Conservation (phyloP, 2,329 filamentous ascomycete genomes). For the Moelleriella libera region DNA sequence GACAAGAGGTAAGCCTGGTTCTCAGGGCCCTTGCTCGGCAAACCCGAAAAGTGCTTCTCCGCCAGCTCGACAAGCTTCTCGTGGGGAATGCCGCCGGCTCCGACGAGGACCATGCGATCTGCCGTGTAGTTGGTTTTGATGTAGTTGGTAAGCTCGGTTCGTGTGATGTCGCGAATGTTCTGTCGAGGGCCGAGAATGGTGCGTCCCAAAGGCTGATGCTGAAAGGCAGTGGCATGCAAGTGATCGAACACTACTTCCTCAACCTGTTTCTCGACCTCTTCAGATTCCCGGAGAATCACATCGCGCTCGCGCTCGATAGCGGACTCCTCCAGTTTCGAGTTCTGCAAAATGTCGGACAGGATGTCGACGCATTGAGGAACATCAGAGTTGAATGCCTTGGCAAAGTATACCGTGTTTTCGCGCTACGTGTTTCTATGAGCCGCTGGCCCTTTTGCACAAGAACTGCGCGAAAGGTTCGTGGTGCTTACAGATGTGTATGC, state of each 20-base stretch:
- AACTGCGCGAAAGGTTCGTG: slow-evolving; percentile 9
- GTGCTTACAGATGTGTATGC: slow-evolving; percentile 90
- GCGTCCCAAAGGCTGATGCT: slow-evolving; percentile 88
- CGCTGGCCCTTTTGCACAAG: slow-evolving; percentile 4
- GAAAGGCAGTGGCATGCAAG: slow-evolving; percentile 94
- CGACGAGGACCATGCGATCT: slow-evolving; percentile 97
- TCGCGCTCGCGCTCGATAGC: slow-evolving; percentile 97
- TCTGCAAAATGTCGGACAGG: slow-evolving; percentile 96
- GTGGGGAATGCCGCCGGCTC: slow-evolving; percentile 87
- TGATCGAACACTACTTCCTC: slow-evolving; percentile 99
- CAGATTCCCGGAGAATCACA: slow-evolving; percentile 95
- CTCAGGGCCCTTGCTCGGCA: slow-evolving; percentile 64
- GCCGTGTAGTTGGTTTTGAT: slow-evolving; percentile 99
- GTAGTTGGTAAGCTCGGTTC: slow-evolving; percentile 82
- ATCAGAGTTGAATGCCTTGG: slow-evolving; percentile 97
- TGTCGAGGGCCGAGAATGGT: slow-evolving; percentile 95
- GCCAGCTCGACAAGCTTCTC: slow-evolving; percentile 88
- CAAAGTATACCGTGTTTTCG: slow-evolving; percentile 99
- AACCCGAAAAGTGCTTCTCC: slow-evolving; percentile 81
- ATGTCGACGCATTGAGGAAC: slow-evolving; percentile 95
- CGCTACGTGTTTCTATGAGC: slow-evolving; percentile 40
- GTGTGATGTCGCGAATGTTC: slow-evolving; percentile 94
- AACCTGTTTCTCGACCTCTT: slow-evolving; percentile 99
- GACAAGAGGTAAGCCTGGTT: slow-evolving; percentile 62
- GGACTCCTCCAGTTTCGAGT: slow-evolving; percentile 88